A percentile compares a stretch with the other conserved stretches of the same genome.
Conservation (phyloP, 192 early-diverging fungal genomes). For the Piromyces sp. region DNA sequence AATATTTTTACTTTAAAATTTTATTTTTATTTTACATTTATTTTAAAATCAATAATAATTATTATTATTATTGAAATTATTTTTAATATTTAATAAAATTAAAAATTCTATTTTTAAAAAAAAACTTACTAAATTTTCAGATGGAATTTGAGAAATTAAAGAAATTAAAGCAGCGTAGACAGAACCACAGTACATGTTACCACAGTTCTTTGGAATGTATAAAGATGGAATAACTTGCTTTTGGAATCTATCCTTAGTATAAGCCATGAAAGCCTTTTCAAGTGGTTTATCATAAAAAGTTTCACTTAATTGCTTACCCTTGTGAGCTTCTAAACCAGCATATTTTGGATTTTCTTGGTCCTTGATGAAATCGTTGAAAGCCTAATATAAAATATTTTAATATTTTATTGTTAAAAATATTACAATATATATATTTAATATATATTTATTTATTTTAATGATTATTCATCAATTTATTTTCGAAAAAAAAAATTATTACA, state of each 20-base stretch:
- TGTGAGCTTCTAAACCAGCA: slow-evolving; percentile 6
- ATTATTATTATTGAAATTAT: no score
- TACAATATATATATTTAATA: no score
- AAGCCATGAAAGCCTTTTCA: slow-evolving; percentile 75
- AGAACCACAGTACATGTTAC: slow-evolving; percentile 81
- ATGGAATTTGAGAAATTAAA: slow-evolving; percentile 53
- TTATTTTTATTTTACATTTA: no score
- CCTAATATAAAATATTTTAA: slow-evolving; percentile 1
- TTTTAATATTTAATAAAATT: no score
- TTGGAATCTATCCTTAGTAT: slow-evolving; percentile 56
- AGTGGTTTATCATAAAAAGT: slow-evolving; percentile 74
- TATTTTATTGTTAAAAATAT: no score
- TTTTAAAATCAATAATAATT: no score
- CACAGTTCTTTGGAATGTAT: slow-evolving; percentile 70
- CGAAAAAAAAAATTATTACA: no score
- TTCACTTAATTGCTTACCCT: slow-evolving; percentile 35
- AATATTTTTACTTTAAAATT: no score
- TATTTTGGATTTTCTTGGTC: slow-evolving; percentile 46
- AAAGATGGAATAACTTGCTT: slow-evolving; percentile 62
- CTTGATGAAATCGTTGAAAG: slow-evolving; percentile 80
- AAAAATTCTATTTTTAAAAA: no score
- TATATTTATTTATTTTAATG: no score
- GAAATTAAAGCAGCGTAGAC: slow-evolving; percentile 59
- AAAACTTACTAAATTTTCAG: slow-evolving; percentile 33
- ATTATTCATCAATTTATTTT: no score